These are phyloP conservation scores for Neurospora sp. DNA, from an alignment of 495 filamentous ascomycete genomes.

Conservation along the genomic window DNA sequence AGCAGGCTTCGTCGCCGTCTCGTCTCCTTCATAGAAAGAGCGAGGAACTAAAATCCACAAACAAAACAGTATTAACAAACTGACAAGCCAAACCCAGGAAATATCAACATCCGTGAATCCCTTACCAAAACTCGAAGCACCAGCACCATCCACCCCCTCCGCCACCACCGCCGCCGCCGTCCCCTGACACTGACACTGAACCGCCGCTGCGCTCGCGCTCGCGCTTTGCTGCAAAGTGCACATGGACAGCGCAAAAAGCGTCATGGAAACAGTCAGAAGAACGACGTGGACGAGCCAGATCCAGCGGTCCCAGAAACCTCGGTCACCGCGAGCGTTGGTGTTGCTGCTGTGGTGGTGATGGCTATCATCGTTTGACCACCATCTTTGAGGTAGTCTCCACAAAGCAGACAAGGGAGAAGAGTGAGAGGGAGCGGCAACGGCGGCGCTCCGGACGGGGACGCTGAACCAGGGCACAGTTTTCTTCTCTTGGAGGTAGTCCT, in stretches of 20 bases:
- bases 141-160: neutral
- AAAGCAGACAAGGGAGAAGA: neutral
- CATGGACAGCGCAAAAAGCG: conserved; percentile 32
- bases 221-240: conserved; percentile 22
- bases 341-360: neutral
- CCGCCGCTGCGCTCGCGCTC: conserved; percentile 4
- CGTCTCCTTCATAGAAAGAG: neutral
- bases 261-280: conserved; percentile 30
- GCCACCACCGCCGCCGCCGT: neutral
- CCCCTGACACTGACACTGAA: neutral
- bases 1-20: neutral
- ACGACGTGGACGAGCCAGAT: conserved; percentile 35
- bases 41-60: neutral
- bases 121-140: neutral
- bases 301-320: conserved; percentile 17
- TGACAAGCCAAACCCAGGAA: neutral
- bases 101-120: neutral
- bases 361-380: neutral
- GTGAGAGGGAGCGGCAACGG: neutral
- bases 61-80: neutral
- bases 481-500: conserved; percentile 17
- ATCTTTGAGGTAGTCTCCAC: no score
- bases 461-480: conserved; percentile 1
- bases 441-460: neutral
- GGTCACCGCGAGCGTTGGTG: neutral